Evolutionary conservation across 768 basidiomycete genomes (phyloP), one percentile per base, ranked within the genome.

Genomic region (Psilocybe cyanescens): DNA sequence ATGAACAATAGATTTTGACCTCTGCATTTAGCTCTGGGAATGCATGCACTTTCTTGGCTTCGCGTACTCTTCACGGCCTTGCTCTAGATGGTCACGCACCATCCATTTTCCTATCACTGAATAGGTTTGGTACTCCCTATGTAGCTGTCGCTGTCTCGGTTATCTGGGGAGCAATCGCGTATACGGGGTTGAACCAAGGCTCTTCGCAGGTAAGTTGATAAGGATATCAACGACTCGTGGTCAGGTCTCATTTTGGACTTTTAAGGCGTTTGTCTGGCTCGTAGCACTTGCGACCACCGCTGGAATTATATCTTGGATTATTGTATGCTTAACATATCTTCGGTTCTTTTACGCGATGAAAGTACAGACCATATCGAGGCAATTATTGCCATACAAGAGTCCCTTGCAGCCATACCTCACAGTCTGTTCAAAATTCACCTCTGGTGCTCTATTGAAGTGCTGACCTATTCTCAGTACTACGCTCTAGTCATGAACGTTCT

Each of bases 21-120:
- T 80, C 79, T 30, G 84, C 84, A 1, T 86, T 86, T 73, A 86
- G 85, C 56, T 84, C 86, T n/a, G 83, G 80, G 45, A 87, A 86
- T 67, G 80, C 81, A 1, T 81, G 78, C 72, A 66, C 85, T n/a
- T 87, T 83, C 72, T 73, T 72, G 6, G 71, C 74, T 6, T 77
- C 77, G 6, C 73, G 79, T 17, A 75, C 76, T 1, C 67, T 80
- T 8, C 70, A 80, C 46, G 79, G 78, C 0, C 73, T 80, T 1
- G 78, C 76, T 3, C 61, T 76, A 46, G 76, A 79, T 61, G 75
- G 78, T 7, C 74, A 77, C 57, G 78, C 77, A 1, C 76, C 76
- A 1, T 60, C 59, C 6, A 59, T 75, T 11, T 74, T 81, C 33
- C 49, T 72, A 4, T 66, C 63, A 50, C 63, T 74, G 0, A 76